A percentile compares a stretch with the other conserved stretches of the same genome.
These are phyloP conservation scores for Apiospora pterosperma DNA, from an alignment of 2,329 filamentous ascomycete genomes.

Conservation along the genomic window DNA sequence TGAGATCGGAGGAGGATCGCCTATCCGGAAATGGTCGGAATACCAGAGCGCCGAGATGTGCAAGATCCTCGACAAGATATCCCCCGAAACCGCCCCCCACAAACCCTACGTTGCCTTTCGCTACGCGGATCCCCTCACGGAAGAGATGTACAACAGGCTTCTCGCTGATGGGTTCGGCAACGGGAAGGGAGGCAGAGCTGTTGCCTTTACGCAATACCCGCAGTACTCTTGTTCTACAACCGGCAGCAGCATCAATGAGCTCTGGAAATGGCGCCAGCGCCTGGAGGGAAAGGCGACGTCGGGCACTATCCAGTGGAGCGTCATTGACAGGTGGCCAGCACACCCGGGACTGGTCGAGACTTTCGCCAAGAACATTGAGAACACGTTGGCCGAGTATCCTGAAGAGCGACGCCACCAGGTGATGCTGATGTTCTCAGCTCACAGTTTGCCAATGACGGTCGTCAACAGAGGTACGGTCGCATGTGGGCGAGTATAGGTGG, in stretches of 20 bases:
- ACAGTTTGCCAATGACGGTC: conserved; percentile 95
- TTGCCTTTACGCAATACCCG: conserved; percentile 97
- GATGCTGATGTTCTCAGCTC: conserved; percentile 88
- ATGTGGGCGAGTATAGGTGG: background rate
- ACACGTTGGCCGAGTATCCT: conserved; percentile 79
- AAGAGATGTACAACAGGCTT: conserved; percentile 83
- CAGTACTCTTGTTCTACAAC: conserved; percentile 99
- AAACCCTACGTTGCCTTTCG: conserved; percentile 97
- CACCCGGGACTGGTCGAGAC: conserved; percentile 87
- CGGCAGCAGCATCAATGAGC: conserved; percentile 90
- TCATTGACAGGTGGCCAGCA: conserved; percentile 96
- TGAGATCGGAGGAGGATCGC: conserved; percentile 94
- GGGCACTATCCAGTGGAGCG: conserved; percentile 88
- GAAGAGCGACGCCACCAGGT: conserved; percentile 75
- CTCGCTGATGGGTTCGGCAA: conserved; percentile 87
- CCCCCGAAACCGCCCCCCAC: conserved; percentile 90
- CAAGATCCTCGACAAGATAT: conserved; percentile 88
- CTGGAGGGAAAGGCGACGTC: conserved; percentile 72
- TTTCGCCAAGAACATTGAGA: conserved; percentile 89
- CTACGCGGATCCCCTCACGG: conserved; percentile 89
- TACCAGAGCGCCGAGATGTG: conserved; percentile 94
- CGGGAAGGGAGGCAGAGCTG: conserved; percentile 85
- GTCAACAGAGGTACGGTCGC: conserved; percentile 73
- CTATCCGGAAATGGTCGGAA: conserved; percentile 97
- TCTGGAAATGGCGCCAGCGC: conserved; percentile 94